Base-by-base conservation (phyloP, 1,139 yeast genomes). In the Hemisphaericaspora xylanilytica region DNA sequence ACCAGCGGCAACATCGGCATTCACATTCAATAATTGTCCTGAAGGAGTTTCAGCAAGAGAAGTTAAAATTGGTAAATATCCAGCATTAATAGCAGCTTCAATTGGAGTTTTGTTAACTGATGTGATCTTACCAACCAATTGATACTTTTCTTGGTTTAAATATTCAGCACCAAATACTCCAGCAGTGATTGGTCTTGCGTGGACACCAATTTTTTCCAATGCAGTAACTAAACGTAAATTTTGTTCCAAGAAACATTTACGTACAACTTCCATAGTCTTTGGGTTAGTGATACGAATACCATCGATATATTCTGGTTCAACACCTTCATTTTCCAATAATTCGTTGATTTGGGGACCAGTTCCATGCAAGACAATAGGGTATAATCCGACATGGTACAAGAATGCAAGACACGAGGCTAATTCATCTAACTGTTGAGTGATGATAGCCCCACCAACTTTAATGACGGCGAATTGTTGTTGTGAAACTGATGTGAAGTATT, bases 311-410 rank as follows among this genome's bases (percentile, higher is more conserved):
- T 86, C 90, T 2, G 99, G 98, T 59, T 87, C 96, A 30, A 94
- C 89, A 21, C 97, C 97, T 62, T 88, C 96, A 37, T 84, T 82
- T 64, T 92, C 98, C 46, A 92, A 75, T 51, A 89, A 78, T 53
- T 86, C 95, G 59, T 92, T 92, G 66, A 92, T 94, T 65, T 92
- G 99, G 10, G 99, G 99, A 18, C 99, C 99, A 2, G 98, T 92
- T 31, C 99, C 99, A 60, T 92, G 99, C 45, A 94, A 75, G 16
- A 92, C 96, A 47, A 92, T 88, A 15, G 99, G 99, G 57, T 90
- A 92, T 49, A 92, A 77, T 7, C 99, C 99, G 41, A 92, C 96
- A 59, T 94, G 99, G 69, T 92, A 92, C 51, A 92, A 73, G 63
- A 92, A 92, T 5, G 98, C 97, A 47, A 92, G 71, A 56, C 97